Percentiles rank a stretch among this genome's conserved stretches.
Conservation (phyloP, 768 basidiomycete genomes). For the Boletus tylopilopsis region DNA sequence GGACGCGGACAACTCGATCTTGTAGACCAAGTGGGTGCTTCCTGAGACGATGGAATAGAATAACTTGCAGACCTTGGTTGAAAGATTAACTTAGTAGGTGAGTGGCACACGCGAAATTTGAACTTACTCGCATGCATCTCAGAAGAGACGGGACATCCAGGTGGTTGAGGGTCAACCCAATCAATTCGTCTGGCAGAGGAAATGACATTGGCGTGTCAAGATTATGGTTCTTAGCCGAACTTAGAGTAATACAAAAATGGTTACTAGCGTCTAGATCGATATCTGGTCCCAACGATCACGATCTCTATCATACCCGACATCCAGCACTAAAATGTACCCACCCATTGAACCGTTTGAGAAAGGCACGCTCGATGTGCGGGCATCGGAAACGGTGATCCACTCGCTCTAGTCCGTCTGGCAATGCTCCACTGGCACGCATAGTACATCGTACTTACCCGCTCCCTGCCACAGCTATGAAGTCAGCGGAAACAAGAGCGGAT, state of each 20-base stretch:
- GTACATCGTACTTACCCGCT: neutral
- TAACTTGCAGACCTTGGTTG: slow-evolving; percentile 28
- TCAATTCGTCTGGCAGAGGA: slow-evolving; percentile 30
- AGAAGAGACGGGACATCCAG: slow-evolving; percentile 31
- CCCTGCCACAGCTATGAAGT: slow-evolving; percentile 63
- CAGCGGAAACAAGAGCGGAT: slow-evolving; percentile 72
- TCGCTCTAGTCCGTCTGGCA: slow-evolving; percentile 60
- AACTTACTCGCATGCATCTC: slow-evolving; percentile 25
- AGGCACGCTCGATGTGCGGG: slow-evolving; percentile 66
- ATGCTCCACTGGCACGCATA: neutral
- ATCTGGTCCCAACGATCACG: neutral
- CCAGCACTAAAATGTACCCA: slow-evolving; percentile 54
- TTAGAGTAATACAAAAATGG: no score
- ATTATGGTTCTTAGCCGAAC: no score
- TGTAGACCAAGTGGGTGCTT: slow-evolving; percentile 28
- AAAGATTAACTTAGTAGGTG: neutral
- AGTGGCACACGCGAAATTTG: neutral
- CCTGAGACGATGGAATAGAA: slow-evolving; percentile 26
- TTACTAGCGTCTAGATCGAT: slow-evolving; percentile 22
- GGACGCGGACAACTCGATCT: slow-evolving; percentile 28
- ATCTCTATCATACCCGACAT: slow-evolving; percentile 1
- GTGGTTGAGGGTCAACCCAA: slow-evolving; percentile 18
- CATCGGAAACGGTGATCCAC: slow-evolving; percentile 45
- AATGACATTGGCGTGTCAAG: slow-evolving; percentile 14
- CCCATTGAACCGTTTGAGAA: slow-evolving; percentile 60